phyloP scores from a whole-genome alignment of 495 filamentous ascomycete species.

The Cenococcum geophilum region DNA sequence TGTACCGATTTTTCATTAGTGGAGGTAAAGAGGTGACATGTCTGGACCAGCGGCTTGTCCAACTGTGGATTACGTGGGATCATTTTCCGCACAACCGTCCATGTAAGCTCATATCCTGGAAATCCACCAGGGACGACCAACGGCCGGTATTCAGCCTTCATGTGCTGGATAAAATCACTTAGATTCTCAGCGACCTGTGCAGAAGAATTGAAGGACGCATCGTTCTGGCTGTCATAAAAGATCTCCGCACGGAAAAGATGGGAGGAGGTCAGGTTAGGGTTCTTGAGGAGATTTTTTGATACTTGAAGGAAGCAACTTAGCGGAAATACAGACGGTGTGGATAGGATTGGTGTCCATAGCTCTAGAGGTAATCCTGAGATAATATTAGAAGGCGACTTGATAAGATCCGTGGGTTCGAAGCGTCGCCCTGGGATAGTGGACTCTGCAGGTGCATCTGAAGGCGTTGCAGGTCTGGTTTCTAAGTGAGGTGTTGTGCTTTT shows the following conservation, averaged over 20 bases:
- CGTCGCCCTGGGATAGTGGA: slow-evolving; percentile 6
- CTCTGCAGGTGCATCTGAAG: neutral
- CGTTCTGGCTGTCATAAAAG: slow-evolving; percentile 49
- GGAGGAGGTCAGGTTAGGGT: slow-evolving; percentile 80
- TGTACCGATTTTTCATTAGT: neutral
- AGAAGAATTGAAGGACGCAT: slow-evolving; percentile 23
- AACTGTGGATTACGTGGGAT: slow-evolving; percentile 74
- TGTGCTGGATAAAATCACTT: slow-evolving; percentile 29
- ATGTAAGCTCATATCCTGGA: slow-evolving; percentile 49
- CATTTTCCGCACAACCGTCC: slow-evolving; percentile 64
- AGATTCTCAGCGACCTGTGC: slow-evolving; percentile 24
- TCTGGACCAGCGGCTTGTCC: slow-evolving; percentile 70
- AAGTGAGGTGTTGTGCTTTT: neutral
- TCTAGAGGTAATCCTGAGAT: slow-evolving; percentile 30
- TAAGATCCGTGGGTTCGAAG: slow-evolving; percentile 28
- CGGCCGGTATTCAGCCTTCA: slow-evolving; percentile 37
- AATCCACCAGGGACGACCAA: slow-evolving; percentile 38
- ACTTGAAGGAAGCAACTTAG: slow-evolving; percentile 55
- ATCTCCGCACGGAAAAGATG: slow-evolving; percentile 87
- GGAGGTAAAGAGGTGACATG: slow-evolving; percentile 59
- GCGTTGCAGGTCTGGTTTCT: neutral
- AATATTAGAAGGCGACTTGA: slow-evolving; percentile 11
- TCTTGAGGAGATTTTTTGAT: slow-evolving; percentile 67
- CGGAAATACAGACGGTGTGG: slow-evolving; percentile 48
- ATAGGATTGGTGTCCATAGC: slow-evolving; percentile 36